Evolutionary conservation across 345 rosid species (phyloP).

Genomic region (Cochlearia excelsa): DNA sequence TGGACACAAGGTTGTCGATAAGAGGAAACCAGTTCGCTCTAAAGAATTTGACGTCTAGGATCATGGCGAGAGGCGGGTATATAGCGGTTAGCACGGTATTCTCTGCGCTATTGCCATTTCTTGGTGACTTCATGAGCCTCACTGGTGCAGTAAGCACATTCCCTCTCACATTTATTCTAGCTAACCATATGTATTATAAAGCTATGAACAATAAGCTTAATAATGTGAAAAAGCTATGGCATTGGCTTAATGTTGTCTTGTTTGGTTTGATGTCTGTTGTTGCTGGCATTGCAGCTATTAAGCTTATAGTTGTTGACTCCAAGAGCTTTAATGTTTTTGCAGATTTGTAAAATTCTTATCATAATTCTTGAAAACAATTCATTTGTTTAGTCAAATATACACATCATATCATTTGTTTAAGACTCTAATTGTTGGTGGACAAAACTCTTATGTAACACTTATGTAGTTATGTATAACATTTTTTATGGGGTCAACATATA

Average conservation of each 20-base stretch:
- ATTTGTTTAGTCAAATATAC: too few relatives aligned
- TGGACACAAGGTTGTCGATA: conserved; percentile 77
- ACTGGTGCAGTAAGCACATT: conserved; percentile 85
- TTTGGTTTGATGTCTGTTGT: conserved; percentile 60
- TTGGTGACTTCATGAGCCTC: conserved; percentile 50
- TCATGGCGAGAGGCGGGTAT: conserved; percentile 69
- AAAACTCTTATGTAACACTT: neutral
- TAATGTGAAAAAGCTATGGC: conserved; percentile 59
- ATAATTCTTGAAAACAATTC: too few relatives aligned
- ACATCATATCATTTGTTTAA: too few relatives aligned
- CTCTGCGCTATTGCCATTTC: conserved; percentile 49
- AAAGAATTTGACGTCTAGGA: conserved; percentile 52
- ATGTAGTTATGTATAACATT: conserved; percentile 1
- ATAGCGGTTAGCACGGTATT: conserved; percentile 62
- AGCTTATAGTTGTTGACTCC: conserved; percentile 70
- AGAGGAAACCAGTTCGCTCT: conserved; percentile 55
- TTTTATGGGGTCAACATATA: conserved; percentile 24
- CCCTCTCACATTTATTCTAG: conserved; percentile 85
- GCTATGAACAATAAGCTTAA: conserved; percentile 52
- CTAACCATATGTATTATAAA: conserved; percentile 76
- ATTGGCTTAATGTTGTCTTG: conserved; percentile 68
- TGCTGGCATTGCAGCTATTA: conserved; percentile 60
- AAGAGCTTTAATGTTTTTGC: conserved; percentile 75
- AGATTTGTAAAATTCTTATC: conserved; percentile 40
- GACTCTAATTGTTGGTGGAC: too few relatives aligned